phyloP scores from a whole-genome alignment of 495 filamentous ascomycete genomes.

The Lineolata rhizophorae region DNA sequence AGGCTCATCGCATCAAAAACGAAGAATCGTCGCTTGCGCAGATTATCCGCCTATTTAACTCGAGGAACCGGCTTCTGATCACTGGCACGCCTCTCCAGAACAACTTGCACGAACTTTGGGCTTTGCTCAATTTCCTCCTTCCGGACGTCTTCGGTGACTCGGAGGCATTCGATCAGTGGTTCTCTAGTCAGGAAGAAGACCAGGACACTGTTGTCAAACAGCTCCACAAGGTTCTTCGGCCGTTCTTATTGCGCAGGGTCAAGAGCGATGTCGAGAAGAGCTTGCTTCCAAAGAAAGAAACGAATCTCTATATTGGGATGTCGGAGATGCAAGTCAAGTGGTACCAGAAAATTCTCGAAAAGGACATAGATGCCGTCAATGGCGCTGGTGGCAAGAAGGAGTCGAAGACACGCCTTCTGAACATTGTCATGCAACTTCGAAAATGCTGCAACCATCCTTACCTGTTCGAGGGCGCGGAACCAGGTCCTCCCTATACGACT shows the following conservation, averaged over 20 bases:
- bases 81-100: constrained; percentile 97
- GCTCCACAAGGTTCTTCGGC: constrained; percentile 77
- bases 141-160: constrained; percentile 96
- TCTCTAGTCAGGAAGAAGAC: constrained; percentile 67
- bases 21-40: constrained; percentile 94
- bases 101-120: constrained; percentile 98
- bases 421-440: constrained; percentile 98
- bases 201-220: constrained; percentile 96
- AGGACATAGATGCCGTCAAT: constrained; percentile 98
- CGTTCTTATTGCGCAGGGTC: constrained; percentile 86
- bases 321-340: constrained; percentile 97
- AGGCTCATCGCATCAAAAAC: constrained; percentile 98
- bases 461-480: constrained; percentile 93
- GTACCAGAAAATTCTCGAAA: constrained; percentile 98
- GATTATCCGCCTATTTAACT: constrained; percentile 93
- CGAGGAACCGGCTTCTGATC: constrained; percentile 82
- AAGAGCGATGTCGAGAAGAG: constrained; percentile 99
- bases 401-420: constrained; percentile 96
- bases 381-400: constrained; percentile 90
- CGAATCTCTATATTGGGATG: constrained; percentile 97
- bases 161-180: constrained; percentile 98
- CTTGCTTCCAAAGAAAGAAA: constrained; percentile 86
- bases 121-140: constrained; percentile 84
- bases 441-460: constrained; percentile 99
- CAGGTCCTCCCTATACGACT: constrained; percentile 91